Conservation (phyloP, 441 rosid species). For the California macrophylla region DNA sequence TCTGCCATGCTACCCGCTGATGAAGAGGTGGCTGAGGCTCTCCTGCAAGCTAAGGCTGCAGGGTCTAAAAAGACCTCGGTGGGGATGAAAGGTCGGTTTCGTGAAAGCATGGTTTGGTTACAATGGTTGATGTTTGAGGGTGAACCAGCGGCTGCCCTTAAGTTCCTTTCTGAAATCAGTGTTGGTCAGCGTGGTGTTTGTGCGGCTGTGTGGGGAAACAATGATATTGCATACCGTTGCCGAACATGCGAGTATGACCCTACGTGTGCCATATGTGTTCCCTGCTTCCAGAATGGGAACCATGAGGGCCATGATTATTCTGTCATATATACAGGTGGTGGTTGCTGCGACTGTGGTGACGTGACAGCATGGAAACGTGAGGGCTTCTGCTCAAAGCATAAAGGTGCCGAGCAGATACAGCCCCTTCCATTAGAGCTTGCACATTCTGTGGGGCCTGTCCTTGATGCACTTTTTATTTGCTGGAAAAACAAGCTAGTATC, state of each 20-base stretch:
- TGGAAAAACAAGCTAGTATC: slow-evolving; percentile 58
- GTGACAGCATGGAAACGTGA: slow-evolving; percentile 89
- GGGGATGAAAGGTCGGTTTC: slow-evolving; percentile 35
- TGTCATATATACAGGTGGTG: slow-evolving; percentile 69
- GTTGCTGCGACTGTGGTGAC: slow-evolving; percentile 99
- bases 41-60: slow-evolving; percentile 27
- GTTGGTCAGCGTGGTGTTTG: slow-evolving; percentile 76
- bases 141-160: slow-evolving; percentile 48
- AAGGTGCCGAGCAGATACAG: slow-evolving; percentile 89
- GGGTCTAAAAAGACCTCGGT: slow-evolving; percentile 25
- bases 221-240: slow-evolving; percentile 87
- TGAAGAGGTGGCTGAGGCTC: slow-evolving; percentile 45
- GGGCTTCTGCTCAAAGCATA: slow-evolving; percentile 88
- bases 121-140: slow-evolving; percentile 84
- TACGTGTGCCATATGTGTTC: slow-evolving; percentile 90
- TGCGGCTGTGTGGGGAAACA: slow-evolving; percentile 89
- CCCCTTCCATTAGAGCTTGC: slow-evolving; percentile 69
- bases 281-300: slow-evolving; percentile 80
- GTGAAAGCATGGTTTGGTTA: slow-evolving; percentile 63
- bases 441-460: slow-evolving; percentile 60
- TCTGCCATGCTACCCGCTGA: slow-evolving; percentile 56
- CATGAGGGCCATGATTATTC: slow-evolving; percentile 79
- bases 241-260: slow-evolving; percentile 81
- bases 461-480: slow-evolving; percentile 54
- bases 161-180: slow-evolving; percentile 38